These are phyloP conservation scores for Zygoascus sp. DNA, from an alignment of 1,139 yeast species.

Conservation along the genomic window DNA sequence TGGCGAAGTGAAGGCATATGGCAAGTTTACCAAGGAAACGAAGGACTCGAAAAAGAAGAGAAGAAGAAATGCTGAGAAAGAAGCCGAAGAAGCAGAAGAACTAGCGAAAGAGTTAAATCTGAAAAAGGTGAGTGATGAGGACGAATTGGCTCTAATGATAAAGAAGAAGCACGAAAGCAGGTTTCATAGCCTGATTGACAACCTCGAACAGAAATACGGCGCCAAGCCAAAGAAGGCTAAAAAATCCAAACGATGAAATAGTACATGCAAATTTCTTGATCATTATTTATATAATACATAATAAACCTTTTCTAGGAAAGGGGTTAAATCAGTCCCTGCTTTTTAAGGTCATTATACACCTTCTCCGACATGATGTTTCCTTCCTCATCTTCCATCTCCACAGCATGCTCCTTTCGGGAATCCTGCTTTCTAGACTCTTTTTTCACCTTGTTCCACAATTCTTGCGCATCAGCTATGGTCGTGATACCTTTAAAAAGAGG, in stretches of 20 bases:
- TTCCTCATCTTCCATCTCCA: slow-evolving; percentile 85
- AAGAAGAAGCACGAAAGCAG: slow-evolving; percentile 32
- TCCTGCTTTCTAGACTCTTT: slow-evolving; percentile 40
- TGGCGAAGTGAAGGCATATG: slow-evolving; percentile 37
- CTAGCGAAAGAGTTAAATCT: slow-evolving; percentile 48
- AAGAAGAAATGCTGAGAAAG: slow-evolving; percentile 51
- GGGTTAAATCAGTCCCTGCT: slow-evolving; percentile 63
- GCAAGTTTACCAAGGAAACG: slow-evolving; percentile 53
- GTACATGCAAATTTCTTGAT: not conserved
- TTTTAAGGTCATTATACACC: slow-evolving; percentile 77
- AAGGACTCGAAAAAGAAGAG: slow-evolving; percentile 48
- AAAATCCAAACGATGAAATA: slow-evolving; percentile 32
- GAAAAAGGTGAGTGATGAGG: slow-evolving; percentile 31
- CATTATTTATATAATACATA: slow-evolving; percentile 2
- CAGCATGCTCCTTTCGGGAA: slow-evolving; percentile 50
- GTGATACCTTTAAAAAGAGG: slow-evolving; percentile 61
- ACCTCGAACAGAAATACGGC: slow-evolving; percentile 52
- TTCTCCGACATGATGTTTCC: slow-evolving; percentile 88
- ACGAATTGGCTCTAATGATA: slow-evolving; percentile 27
- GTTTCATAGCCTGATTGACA: slow-evolving; percentile 47
- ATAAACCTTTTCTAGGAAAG: not conserved
- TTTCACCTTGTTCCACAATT: slow-evolving; percentile 48
- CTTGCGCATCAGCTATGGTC: slow-evolving; percentile 62
- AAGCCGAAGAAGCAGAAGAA: slow-evolving; percentile 66
- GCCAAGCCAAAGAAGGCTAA: slow-evolving; percentile 25